Evolutionary conservation across 305 asterid species (phyloP), one percentile per base, ranked within the genome.

Genomic region (Solanum chacoense): DNA sequence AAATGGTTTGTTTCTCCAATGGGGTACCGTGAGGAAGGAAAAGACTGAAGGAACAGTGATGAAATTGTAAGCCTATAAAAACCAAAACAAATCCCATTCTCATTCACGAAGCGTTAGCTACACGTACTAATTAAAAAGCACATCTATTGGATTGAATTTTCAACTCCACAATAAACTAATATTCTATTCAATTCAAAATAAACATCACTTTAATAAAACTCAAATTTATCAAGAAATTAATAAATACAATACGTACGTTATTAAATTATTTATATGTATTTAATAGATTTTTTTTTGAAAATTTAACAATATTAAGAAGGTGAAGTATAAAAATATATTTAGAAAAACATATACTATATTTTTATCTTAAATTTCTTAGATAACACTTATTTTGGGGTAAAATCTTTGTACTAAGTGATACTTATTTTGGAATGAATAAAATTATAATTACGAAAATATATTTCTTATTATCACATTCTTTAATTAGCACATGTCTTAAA

Each of bases 11-110:
- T 85, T 59, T 26, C 32, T 24, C 3, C 13, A 59, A 85, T n/a
- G 78, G 86, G 71, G 86, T 85, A 80, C 90, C 91, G 78, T 71
- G 65, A n/a, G 88, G 59, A 73, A 78, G 80, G 87, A 87, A 45
- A 29, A 88, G 16, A 79, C 31, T 75, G 50, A 87, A 88, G 91
- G 87, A 89, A 89, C 80, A 59, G 86, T 24, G 26, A 55, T 24
- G 87, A 73, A 81, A 29, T 50, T 50, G 18, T 59, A 81, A 18
- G 42, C 31, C 71, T 9, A 31, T 29, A 9, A 45, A 34, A 28
- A 24, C 0, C n/a, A 40, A 26, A 16, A 31, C 40, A 45, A 31
- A 31, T 31, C 32, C 34, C 42, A 26, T 32, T 71, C 88, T 40
- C 88, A 38, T 6, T 5, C 2, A 11, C 3, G 8, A 67, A 29